Conservation (phyloP, 2,329 filamentous ascomycete genomes). For the Penicillium corylophilum region DNA sequence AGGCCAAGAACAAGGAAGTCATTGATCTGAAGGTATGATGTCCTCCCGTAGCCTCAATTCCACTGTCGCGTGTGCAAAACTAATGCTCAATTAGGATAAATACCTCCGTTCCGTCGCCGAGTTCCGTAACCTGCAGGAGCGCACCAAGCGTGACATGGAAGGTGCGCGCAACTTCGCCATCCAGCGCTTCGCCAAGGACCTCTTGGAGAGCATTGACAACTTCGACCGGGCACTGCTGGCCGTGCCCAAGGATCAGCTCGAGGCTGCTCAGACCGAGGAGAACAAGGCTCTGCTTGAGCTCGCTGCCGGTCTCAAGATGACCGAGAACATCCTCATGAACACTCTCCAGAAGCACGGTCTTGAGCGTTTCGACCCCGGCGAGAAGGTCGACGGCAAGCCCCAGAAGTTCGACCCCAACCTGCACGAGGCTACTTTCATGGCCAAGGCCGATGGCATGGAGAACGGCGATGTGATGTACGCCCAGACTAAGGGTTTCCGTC, state of each 20-base stretch:
- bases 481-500: conserved; percentile 92
- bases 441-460: conserved; percentile 81
- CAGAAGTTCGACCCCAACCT: conserved; percentile 95
- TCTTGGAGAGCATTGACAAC: conserved; percentile 95
- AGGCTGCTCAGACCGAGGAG: conserved; percentile 51
- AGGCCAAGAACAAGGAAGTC: conserved; percentile 69
- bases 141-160: conserved; percentile 87
- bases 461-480: conserved; percentile 87
- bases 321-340: conserved; percentile 79
- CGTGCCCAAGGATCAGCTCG: conserved; percentile 73
- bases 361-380: conserved; percentile 76
- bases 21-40: conserved; percentile 77
- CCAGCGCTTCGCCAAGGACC: conserved; percentile 88
- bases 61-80: background rate
- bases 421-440: conserved; percentile 96
- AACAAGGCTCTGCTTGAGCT: conserved; percentile 76
- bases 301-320: conserved; percentile 92
- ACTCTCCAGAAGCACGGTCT: conserved; percentile 93
- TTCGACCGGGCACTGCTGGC: conserved; percentile 85
- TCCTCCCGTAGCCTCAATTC: background rate
- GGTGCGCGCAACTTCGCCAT: conserved; percentile 88
- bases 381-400: conserved; percentile 51
- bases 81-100: conserved; percentile 68
- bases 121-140: conserved; percentile 96
- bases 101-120: conserved; percentile 92